These are phyloP conservation scores for Lobosporangium transversale DNA, from an alignment of 192 early-diverging fungal species.

Conservation along the genomic window DNA sequence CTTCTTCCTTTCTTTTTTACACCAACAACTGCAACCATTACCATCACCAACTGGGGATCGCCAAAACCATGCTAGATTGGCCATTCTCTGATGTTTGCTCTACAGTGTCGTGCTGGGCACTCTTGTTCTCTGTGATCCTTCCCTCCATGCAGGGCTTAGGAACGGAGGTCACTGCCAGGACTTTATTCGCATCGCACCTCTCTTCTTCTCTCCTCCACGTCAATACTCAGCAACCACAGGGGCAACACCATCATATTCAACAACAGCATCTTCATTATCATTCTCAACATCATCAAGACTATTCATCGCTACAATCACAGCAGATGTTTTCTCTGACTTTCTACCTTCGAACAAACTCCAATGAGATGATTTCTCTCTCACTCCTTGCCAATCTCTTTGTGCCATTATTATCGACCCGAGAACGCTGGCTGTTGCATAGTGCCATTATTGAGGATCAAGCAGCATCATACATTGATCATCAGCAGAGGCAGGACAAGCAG, in stretches of 20 bases:
- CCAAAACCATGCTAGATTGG: constrained; percentile 25
- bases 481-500: too few relatives aligned
- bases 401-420: too few relatives aligned
- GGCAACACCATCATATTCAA: background rate
- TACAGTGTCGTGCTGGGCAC: constrained; percentile 47
- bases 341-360: background rate
- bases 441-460: too few relatives aligned
- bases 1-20: background rate
- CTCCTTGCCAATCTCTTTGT: constrained; percentile 16
- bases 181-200: background rate
- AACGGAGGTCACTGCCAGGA: constrained; percentile 4
- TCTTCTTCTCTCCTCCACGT: background rate
- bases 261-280: background rate
- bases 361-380: constrained; percentile 9
- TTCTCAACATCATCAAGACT: background rate
- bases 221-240: background rate
- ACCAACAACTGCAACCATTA: background rate
- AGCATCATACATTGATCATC: too few relatives aligned
- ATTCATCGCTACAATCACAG: background rate
- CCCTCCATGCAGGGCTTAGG: constrained; percentile 41
- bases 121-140: constrained; percentile 40
- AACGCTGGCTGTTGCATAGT: too few relatives aligned
- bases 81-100: constrained; percentile 41
- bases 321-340: background rate
- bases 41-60: too few relatives aligned